Conservation (phyloP, 106 monocot species). For the Dendrobium chrysotoxum region DNA sequence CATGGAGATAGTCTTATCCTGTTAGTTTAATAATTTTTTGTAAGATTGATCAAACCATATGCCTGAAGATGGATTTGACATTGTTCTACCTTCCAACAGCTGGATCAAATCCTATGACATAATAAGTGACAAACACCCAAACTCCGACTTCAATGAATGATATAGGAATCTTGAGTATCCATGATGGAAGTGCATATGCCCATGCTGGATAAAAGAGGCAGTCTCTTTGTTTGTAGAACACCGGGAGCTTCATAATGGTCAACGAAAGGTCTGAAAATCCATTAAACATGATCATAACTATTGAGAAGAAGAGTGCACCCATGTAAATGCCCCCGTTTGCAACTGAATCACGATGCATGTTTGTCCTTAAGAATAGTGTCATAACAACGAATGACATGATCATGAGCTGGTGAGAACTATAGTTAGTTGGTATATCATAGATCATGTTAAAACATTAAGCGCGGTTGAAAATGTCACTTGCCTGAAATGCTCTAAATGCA, state of each 20-base stretch:
- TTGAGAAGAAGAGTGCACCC: slow-evolving; percentile 41
- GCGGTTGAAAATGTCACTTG: slow-evolving; percentile 4
- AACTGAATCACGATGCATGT: slow-evolving; percentile 32
- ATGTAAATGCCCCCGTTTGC: slow-evolving; percentile 27
- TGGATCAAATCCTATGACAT: slow-evolving; percentile 56
- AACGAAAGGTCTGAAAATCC: slow-evolving; percentile 41
- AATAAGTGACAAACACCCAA: slow-evolving; percentile 39
- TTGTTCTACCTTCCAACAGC: slow-evolving; percentile 29
- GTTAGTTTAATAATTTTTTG: not conserved
- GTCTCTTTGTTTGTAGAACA: slow-evolving; percentile 57
- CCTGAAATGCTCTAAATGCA: slow-evolving; percentile 30
- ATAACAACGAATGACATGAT: slow-evolving; percentile 29
- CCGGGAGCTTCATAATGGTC: slow-evolving; percentile 42
- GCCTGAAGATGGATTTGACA: not conserved
- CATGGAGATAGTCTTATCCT: not conserved
- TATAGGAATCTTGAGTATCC: slow-evolving; percentile 55
- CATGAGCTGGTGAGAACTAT: slow-evolving; percentile 19
- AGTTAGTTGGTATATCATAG: not conserved
- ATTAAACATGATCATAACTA: slow-evolving; percentile 38
- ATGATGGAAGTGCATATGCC: slow-evolving; percentile 40
- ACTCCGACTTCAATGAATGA: slow-evolving; percentile 27
- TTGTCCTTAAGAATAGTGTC: slow-evolving; percentile 49
- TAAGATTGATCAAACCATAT: not conserved
- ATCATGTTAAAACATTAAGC: not conserved
- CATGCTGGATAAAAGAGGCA: slow-evolving; percentile 54